These are phyloP conservation scores for Aspergillus costaricaensis DNA, from an alignment of 2,329 filamentous ascomycete genomes.

Conservation along the genomic window DNA sequence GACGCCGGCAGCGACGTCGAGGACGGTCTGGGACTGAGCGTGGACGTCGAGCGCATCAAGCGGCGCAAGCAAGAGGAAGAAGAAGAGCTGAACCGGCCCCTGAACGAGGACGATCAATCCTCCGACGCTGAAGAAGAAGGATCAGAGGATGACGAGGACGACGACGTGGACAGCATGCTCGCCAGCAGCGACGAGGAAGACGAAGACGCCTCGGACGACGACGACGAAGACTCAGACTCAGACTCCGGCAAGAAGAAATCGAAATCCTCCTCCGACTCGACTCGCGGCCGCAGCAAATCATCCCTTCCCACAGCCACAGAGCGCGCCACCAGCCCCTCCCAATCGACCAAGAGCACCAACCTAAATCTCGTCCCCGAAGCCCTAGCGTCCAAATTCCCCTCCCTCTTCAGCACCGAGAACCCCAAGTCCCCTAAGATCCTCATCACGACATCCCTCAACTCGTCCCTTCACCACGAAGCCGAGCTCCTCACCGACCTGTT, in stretches of 20 bases:
- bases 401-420: conserved; percentile 55
- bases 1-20: conserved; percentile 61
- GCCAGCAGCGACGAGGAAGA: conserved; percentile 50
- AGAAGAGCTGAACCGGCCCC: conserved; percentile 39
- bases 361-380: conserved; percentile 62
- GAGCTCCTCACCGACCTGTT: conserved; percentile 77
- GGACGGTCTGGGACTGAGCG: conserved; percentile 48
- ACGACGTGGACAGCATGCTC: conserved; percentile 38
- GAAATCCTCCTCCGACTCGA: conserved; percentile 44
- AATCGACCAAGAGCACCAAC: conserved; percentile 60
- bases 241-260: conserved; percentile 54
- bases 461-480: conserved; percentile 81
- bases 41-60: conserved; percentile 53
- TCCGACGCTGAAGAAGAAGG: conserved; percentile 1
- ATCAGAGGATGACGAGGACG: conserved; percentile 58
- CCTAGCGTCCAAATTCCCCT: conserved; percentile 62
- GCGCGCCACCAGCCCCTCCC: conserved; percentile 57
- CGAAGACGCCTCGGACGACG: conserved; percentile 45
- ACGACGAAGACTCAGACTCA: conserved; percentile 51
- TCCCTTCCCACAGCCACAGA: conserved; percentile 43
- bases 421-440: conserved; percentile 77
- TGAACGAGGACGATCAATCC: conserved; percentile 35
- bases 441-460: conserved; percentile 87
- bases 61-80: conserved; percentile 50
- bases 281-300: conserved; percentile 37